phyloP scores from a whole-genome alignment of 441 rosid genomes.

The Adansonia rubrostipa region DNA sequence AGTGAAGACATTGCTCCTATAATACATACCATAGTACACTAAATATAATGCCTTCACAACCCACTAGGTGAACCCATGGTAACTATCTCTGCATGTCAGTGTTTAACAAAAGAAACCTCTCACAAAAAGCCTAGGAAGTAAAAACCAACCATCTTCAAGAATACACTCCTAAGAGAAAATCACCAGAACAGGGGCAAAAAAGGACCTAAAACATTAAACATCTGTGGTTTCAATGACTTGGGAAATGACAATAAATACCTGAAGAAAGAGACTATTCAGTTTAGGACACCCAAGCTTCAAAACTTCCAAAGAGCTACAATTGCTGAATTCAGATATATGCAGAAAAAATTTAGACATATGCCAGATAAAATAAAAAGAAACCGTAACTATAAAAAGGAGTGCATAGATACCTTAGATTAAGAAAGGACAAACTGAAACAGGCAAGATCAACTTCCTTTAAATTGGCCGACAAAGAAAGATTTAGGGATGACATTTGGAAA shows the following conservation, averaged over 20 bases:
- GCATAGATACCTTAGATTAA: slow-evolving; percentile 71
- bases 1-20: not conserved
- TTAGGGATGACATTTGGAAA: slow-evolving; percentile 71
- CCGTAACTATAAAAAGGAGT: not conserved
- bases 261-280: slow-evolving; percentile 90
- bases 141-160: slow-evolving; percentile 2
- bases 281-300: slow-evolving; percentile 84
- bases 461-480: slow-evolving; percentile 84
- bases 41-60: not conserved
- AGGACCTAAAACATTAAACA: not conserved
- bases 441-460: slow-evolving; percentile 87
- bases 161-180: not conserved
- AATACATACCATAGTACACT: not conserved
- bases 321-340: slow-evolving; percentile 49
- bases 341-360: not conserved
- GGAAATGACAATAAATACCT: slow-evolving; percentile 49
- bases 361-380: slow-evolving; percentile 15
- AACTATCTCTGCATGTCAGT: slow-evolving; percentile 5
- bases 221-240: not conserved
- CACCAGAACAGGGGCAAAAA: not conserved
- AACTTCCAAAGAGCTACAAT: slow-evolving; percentile 82
- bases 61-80: not conserved
- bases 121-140: not conserved
- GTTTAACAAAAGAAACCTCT: not conserved
- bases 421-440: slow-evolving; percentile 71